These are phyloP conservation scores for Aspergillus panamensis DNA, from an alignment of 495 filamentous ascomycete species.

Conservation along the genomic window DNA sequence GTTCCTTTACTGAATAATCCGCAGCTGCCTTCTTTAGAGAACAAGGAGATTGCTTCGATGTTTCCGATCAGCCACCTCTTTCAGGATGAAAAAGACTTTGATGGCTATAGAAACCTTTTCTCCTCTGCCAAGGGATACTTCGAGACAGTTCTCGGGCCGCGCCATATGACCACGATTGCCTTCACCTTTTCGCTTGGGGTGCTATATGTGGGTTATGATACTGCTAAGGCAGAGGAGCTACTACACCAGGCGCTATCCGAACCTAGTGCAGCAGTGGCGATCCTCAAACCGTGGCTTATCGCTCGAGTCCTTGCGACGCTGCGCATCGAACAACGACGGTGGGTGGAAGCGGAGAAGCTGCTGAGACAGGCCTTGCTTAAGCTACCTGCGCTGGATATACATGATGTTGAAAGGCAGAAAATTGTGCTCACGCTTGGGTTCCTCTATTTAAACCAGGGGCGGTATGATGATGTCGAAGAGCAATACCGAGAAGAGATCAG, in stretches of 20 bases:
- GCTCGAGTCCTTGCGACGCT: not conserved
- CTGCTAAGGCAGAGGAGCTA: not conserved
- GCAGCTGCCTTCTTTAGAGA: not conserved
- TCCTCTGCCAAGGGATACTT: not conserved
- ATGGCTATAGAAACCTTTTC: not conserved
- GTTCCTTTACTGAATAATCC: not conserved
- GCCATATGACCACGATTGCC: not conserved
- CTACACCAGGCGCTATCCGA: not conserved
- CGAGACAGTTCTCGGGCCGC: not conserved
- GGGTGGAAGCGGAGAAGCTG: not conserved
- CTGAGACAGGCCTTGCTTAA: not conserved
- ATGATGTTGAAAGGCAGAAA: not conserved
- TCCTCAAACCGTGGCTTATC: not conserved
- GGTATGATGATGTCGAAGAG: not conserved
- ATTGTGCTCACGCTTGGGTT: not conserved
- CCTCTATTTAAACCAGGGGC: not conserved
- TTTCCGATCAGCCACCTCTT: not conserved
- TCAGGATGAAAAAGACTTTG: not conserved
- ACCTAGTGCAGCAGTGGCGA: not conserved
- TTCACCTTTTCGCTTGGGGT: not conserved
- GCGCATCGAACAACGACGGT: not conserved
- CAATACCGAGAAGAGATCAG: not conserved
- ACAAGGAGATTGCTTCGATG: not conserved
- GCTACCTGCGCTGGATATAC: not conserved
- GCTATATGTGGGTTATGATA: not conserved